Evolutionary conservation across 2,329 filamentous ascomycete species (phyloP), one percentile per base, ranked within the genome.

Genomic region (Fusarium ambrosium): DNA sequence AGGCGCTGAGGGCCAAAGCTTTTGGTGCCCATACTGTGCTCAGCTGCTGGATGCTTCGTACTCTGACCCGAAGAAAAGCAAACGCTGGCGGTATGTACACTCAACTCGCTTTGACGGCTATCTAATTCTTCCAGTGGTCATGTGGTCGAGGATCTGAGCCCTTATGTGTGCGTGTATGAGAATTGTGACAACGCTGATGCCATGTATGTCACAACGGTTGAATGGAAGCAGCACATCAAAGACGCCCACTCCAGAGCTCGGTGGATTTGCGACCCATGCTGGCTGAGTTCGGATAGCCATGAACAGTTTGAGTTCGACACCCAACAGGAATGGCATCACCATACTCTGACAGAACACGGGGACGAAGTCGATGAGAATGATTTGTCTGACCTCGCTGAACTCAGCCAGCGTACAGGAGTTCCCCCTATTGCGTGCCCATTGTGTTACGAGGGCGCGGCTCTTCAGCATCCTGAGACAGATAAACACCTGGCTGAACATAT

Each of bases 201-300:
- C 24, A 45, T 43, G 58, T 61, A 61, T 18, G 22, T 43, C 7
- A 61, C 58, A 14, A 32, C 58, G 4, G 6, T 20, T 3, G 58
- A 61, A 16, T 61, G 58, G 58, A 61, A 61, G 22, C 34, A 27
- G 37, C 58, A 43, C n/a, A 61, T 61, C 36, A 20, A 11, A 20
- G 39, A 43, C 6, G 14, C 13, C 2, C 58, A 61, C 14, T 11
- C 36, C 27, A 10, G 11, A 16, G 58, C 13, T 4, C 37, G n/a
- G 2, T 61, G 58, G 58, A 43, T 61, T 22, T 61, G 58, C 27
- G 58, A 61, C 5, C 20, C 58, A 8, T 61, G 58, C 37, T 61
- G 58, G 58, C 18, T 61, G 2, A 8, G 34, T 14, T 45, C 58
- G 2, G 58, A 61, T 1, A 11, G 1, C 4, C 58, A 37, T n/a